phyloP scores from a whole-genome alignment of 1,139 yeast genomes.

The Yamadazyma jaroonii region DNA sequence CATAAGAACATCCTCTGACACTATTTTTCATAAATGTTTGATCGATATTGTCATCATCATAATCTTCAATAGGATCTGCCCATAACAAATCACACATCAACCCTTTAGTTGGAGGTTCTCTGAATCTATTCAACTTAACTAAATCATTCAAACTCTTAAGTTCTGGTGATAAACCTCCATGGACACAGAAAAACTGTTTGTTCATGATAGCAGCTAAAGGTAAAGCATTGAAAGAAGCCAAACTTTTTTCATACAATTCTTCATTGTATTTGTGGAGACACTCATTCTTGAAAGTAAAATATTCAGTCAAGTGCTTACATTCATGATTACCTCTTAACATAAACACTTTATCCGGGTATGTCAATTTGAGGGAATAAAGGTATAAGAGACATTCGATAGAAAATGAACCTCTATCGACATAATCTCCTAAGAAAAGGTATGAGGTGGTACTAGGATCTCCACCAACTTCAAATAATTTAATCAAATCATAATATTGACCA shows the following conservation, averaged over 20 bases:
- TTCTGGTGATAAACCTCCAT: constrained; percentile 95
- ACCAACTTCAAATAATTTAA: constrained; percentile 92
- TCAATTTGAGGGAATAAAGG: constrained; percentile 76
- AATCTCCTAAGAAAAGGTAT: constrained; percentile 89
- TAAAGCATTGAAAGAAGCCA: constrained; percentile 78
- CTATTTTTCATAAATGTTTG: constrained; percentile 60
- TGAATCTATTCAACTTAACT: constrained; percentile 68
- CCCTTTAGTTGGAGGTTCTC: constrained; percentile 93
- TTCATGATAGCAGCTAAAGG: constrained; percentile 96
- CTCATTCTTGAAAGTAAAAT: constrained; percentile 89
- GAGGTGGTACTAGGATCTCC: constrained; percentile 80
- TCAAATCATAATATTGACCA: constrained; percentile 89
- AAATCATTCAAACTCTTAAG: constrained; percentile 70
- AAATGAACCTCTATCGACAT: constrained; percentile 93
- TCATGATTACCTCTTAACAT: constrained; percentile 95
- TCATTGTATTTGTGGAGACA: constrained; percentile 81
- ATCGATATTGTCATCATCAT: constrained; percentile 64
- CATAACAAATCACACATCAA: constrained; percentile 93
- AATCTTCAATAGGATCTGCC: constrained; percentile 93
- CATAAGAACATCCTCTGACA: constrained; percentile 91
- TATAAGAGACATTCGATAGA: constrained; percentile 86
- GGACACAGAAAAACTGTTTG: constrained; percentile 93
- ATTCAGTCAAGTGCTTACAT: constrained; percentile 88
- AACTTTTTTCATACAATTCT: constrained; percentile 68
- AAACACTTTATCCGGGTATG: constrained; percentile 74